Evolutionary conservation across 352 stramenopile species (phyloP).

Genomic region (Phytopythium aichiense): DNA sequence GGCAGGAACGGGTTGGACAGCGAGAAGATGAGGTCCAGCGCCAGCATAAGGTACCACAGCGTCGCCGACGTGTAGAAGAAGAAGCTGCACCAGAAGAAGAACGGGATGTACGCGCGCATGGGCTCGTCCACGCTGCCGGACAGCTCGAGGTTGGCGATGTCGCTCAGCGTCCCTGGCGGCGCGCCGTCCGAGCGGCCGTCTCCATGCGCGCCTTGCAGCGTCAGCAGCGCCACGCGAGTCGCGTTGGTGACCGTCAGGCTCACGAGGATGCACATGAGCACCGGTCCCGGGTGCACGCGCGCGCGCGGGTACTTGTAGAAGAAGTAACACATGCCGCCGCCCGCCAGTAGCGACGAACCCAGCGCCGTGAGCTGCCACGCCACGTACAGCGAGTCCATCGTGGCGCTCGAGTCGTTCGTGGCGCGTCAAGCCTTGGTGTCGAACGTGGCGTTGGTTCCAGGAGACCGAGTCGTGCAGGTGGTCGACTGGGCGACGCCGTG

Average conservation of each 20-base stretch:
- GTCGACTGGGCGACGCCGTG: background rate
- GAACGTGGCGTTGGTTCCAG: background rate
- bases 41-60: slow-evolving; percentile 85
- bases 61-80: slow-evolving; percentile 79
- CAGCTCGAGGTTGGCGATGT: slow-evolving; percentile 60
- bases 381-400: slow-evolving; percentile 61
- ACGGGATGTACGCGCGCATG: slow-evolving; percentile 47
- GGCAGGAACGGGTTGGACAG: slow-evolving; percentile 84
- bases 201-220: slow-evolving; percentile 5
- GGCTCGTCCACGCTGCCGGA: slow-evolving; percentile 12
- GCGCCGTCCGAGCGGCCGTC: background rate
- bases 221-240: slow-evolving; percentile 55
- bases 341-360: slow-evolving; percentile 41
- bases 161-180: slow-evolving; percentile 45
- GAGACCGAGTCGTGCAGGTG: background rate
- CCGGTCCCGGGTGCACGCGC: slow-evolving; percentile 58
- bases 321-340: slow-evolving; percentile 61
- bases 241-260: slow-evolving; percentile 64
- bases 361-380: slow-evolving; percentile 75
- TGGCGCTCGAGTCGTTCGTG: background rate
- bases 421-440: background rate
- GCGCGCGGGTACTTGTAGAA: slow-evolving; percentile 63
- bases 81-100: slow-evolving; percentile 84
- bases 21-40: slow-evolving; percentile 83
- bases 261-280: slow-evolving; percentile 79